Conservation (phyloP, 2,329 filamentous ascomycete species). For the Colletotrichum shisoi region DNA sequence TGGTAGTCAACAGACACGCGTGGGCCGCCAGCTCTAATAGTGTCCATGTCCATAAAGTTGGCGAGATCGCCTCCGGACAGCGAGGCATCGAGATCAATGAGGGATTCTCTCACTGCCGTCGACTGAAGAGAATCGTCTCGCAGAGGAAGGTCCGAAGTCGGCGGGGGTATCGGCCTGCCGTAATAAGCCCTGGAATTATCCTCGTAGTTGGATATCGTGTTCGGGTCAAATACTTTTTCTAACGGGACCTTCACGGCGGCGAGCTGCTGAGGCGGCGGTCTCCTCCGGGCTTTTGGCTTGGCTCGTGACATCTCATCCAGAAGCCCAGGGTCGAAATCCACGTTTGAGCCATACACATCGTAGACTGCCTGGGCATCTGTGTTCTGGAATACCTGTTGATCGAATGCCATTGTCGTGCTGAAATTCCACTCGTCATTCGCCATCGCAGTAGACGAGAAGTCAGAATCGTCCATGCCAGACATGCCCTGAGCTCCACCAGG, state of each 20-base stretch:
- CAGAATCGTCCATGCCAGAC: conserved; percentile 47
- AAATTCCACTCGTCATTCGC: conserved; percentile 73
- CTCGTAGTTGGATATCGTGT: conserved; percentile 70
- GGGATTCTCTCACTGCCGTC: conserved; percentile 65
- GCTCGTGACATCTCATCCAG: conserved; percentile 58
- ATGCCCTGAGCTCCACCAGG: conserved; percentile 66
- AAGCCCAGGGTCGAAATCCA: conserved; percentile 60
- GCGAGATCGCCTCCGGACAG: conserved; percentile 64
- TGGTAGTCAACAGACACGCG: conserved; percentile 58
- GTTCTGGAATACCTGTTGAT: conserved; percentile 62
- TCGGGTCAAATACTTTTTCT: conserved; percentile 72
- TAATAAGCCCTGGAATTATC: conserved; percentile 71
- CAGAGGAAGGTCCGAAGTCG: conserved; percentile 65
- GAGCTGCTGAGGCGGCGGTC: conserved; percentile 66
- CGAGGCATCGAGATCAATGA: conserved; percentile 71
- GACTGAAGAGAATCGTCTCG: conserved; percentile 62
- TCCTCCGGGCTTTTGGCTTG: conserved; percentile 61
- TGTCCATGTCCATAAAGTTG: conserved; percentile 68
- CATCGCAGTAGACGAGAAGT: conserved; percentile 55
- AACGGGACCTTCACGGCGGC: conserved; percentile 66
- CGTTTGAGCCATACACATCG: conserved; percentile 66
- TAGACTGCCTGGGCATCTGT: conserved; percentile 66
- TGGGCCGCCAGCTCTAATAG: conserved; percentile 61
- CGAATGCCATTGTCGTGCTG: conserved; percentile 70
- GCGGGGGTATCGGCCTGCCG: conserved; percentile 55